A percentile compares a stretch with the other conserved stretches of the same genome.
Evolutionary conservation across 202 grass and related monocot species (phyloP).

Genomic region (Setaria italica): DNA sequence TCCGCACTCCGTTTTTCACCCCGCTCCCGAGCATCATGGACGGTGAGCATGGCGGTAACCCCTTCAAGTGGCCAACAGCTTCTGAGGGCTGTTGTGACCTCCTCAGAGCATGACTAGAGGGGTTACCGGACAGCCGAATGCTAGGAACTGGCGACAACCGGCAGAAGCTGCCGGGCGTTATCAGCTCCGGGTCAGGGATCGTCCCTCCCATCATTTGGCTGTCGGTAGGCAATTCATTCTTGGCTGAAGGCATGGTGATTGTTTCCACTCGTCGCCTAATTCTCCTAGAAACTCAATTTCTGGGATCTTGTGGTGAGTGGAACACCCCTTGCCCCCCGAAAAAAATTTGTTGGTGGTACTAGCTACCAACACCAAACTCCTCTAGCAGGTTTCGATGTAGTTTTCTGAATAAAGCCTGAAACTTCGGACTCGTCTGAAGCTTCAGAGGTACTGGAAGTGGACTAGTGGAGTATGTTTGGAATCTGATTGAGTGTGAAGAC

Average conservation of each 20-base stretch:
- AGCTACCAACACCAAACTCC: conserved; percentile 16
- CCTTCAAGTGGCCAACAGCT: conserved; percentile 68
- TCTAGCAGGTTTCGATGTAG: conserved; percentile 32
- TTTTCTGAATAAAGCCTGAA: conserved; percentile 50
- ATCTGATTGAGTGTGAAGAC: conserved; percentile 18
- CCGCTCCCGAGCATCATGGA: conserved; percentile 54
- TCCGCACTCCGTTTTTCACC: conserved; percentile 50
- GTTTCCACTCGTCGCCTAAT: conserved; percentile 22
- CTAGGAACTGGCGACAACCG: not conserved
- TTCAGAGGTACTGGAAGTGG: conserved; percentile 12
- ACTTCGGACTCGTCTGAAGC: conserved; percentile 30
- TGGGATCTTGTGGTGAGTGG: conserved; percentile 43
- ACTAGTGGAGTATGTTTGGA: conserved; percentile 5
- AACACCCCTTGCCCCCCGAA: not conserved
- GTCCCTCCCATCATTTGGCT: conserved; percentile 47
- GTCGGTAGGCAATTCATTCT: conserved; percentile 81
- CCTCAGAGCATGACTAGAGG: conserved; percentile 70
- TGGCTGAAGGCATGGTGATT: conserved; percentile 61
- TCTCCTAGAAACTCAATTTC: conserved; percentile 48
- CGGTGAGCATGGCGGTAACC: conserved; percentile 55
- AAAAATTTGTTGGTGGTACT: not conserved
- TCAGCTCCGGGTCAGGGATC: conserved; percentile 44
- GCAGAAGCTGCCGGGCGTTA: not conserved
- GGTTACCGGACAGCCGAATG: conserved; percentile 48
- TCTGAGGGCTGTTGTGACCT: conserved; percentile 73